These are phyloP conservation scores for Olyra latifolia DNA, from an alignment of 176 grass and related monocot genomes.

Conservation along the genomic window DNA sequence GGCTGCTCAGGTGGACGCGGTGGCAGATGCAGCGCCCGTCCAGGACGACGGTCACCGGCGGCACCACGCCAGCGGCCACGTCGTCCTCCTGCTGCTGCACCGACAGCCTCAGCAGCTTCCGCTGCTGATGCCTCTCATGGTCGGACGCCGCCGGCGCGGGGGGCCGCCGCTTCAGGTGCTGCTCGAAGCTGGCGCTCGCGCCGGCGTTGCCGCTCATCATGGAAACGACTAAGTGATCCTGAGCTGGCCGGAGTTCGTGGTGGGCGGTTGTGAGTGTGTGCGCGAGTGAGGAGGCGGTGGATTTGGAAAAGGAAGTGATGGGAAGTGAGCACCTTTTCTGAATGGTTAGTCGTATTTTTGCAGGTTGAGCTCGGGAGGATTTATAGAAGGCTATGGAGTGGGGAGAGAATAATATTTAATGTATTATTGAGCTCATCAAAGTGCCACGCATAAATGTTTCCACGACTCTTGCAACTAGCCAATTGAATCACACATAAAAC, in stretches of 20 bases:
- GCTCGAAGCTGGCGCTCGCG: not conserved
- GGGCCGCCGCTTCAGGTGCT: conserved; percentile 33
- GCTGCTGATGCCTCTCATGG: not conserved
- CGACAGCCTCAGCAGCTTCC: conserved; percentile 63
- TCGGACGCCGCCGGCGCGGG: not conserved
- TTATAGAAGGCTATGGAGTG: conserved; percentile 24
- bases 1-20: conserved; percentile 64
- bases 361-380: not conserved
- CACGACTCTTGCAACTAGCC: not conserved
- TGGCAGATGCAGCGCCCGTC: conserved; percentile 89
- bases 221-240: not conserved
- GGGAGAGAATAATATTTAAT: not conserved
- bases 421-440: not conserved
- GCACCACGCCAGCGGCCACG: conserved; percentile 54
- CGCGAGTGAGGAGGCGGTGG: not conserved
- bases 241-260: not conserved
- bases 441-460: not conserved
- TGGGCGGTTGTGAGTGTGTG: not conserved
- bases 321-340: not conserved
- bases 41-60: conserved; percentile 76
- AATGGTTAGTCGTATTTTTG: not conserved
- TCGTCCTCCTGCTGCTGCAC: conserved; percentile 30
- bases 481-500: not conserved
- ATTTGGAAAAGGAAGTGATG: not conserved
- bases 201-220: conserved; percentile 34